Evolutionary conservation across 2,329 filamentous ascomycete genomes (phyloP), one percentile per base, ranked within the genome.

Genomic region (Fusarium palustre): DNA sequence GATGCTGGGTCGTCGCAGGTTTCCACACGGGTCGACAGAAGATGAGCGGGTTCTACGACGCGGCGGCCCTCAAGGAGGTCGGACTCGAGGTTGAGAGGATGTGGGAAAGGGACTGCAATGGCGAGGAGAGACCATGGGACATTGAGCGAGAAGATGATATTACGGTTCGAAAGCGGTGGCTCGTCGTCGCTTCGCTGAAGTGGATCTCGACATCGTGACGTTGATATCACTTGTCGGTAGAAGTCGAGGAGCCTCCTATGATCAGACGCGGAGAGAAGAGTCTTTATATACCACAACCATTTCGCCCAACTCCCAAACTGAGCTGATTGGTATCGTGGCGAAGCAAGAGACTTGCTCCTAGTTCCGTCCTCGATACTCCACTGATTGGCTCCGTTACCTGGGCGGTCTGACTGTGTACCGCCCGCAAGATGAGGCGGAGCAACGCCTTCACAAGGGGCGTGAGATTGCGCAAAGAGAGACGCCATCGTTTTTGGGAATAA

Each of bases 21-120:
- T 92, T 93, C 70, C 91, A 93, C 74, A 92, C 91, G 0, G 91
- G 91, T 0, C 82, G 91, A 36, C 82, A 82, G 22, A 90, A 89
- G 76, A 84, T 93, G 81, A 82, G 82, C n/a, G 83, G 79, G 0
- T 93, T 93, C 79, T 92, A 91, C 74, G 85, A 84, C 15, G 74
- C 69, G 7, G 76, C 70, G 9, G 81, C 79, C 15, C 81, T 91
- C 46, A 50, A 54, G 10, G 77, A 79, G 52, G 81, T 79, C 20
- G 86, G 85, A 4, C 79, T 93, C 45, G 86, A 86, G 73, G 78
- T 91, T 5, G 90, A 92, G 75, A 79, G 82, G 30, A 88, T 93
- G 22, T 91, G 86, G 82, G 91, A 93, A 80, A 85, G 90, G 76
- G 88, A 93, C 76, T 90, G 86, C 16, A 84, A 90, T 55, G 90